Conservation (phyloP, 139 green algal genomes). For the Picochlorum sp. region DNA sequence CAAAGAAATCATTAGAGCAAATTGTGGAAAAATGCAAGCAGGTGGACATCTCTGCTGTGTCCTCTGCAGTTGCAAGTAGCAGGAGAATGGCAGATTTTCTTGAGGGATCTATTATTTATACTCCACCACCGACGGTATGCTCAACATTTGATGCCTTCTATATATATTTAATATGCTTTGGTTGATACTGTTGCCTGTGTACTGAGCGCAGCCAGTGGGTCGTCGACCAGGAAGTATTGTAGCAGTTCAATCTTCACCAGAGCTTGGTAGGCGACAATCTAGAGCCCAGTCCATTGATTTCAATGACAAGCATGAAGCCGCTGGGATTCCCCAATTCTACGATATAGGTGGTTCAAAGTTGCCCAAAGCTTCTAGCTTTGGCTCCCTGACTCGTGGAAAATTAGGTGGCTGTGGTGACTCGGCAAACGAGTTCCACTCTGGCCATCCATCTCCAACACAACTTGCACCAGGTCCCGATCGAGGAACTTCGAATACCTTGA, state of each 20-base stretch:
- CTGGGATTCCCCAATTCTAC: not conserved
- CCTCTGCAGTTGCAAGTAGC: not conserved
- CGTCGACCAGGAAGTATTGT: not conserved
- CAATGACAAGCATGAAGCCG: not conserved
- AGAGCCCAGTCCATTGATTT: not conserved
- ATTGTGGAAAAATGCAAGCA: constrained; percentile 44
- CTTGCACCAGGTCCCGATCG: too few species aligned
- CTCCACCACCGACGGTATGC: not conserved
- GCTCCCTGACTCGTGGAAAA: too few species aligned
- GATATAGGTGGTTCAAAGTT: too few species aligned
- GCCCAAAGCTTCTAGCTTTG: too few species aligned
- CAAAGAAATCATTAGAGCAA: constrained; percentile 15
- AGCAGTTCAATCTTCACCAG: constrained; percentile 12
- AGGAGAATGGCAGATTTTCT: constrained; percentile 1
- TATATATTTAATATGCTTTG: not conserved
- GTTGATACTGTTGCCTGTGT: not conserved
- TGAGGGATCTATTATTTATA: not conserved
- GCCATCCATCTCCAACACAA: too few species aligned
- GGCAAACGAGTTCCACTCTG: too few species aligned
- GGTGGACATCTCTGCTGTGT: constrained; percentile 36
- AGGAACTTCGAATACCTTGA: too few species aligned
- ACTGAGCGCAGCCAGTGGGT: not conserved
- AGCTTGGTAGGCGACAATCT: not conserved
- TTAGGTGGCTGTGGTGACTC: too few species aligned
- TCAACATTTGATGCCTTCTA: not conserved